These are phyloP conservation scores for Bertia moriformis DNA, from an alignment of 2,329 filamentous ascomycete genomes.

Conservation along the genomic window DNA sequence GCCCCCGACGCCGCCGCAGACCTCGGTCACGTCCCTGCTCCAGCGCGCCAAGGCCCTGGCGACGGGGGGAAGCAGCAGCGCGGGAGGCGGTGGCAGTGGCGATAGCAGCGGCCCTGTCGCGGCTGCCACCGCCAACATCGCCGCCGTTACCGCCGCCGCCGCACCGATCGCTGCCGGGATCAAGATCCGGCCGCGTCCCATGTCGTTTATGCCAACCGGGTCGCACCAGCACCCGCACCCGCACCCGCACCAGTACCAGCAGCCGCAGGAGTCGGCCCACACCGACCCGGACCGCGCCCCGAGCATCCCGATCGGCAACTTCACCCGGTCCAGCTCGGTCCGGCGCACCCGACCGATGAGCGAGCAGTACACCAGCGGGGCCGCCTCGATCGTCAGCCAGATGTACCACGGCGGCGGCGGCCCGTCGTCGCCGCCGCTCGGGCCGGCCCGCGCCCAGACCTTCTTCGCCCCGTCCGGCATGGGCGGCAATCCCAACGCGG, in stretches of 20 bases:
- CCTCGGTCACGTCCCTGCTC: conserved; percentile 30
- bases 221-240: conserved; percentile 8
- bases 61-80: no score
- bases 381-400: conserved; percentile 66
- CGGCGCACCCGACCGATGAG: conserved; percentile 43
- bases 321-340: conserved; percentile 35
- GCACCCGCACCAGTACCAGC: conserved; percentile 3
- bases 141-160: no score
- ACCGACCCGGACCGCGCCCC: conserved; percentile 62
- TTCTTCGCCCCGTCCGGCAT: conserved; percentile 41
- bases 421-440: conserved; percentile 42
- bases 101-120: no score
- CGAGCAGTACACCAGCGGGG: conserved; percentile 41
- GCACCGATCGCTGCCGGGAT: no score
- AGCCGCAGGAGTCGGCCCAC: conserved; percentile 21
- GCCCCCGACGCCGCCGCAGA: conserved; percentile 30
- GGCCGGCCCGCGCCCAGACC: conserved; percentile 43
- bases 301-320: conserved; percentile 54
- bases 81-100: conserved; percentile 22
- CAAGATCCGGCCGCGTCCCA: conserved; percentile 35
- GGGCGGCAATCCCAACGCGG: conserved; percentile 34
- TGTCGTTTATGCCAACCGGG: conserved; percentile 33
- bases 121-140: no score
- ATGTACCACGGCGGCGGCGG: conserved; percentile 71
- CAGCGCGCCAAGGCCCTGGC: conserved; percentile 49